These are phyloP conservation scores for Chaetomium strumarium DNA, from an alignment of 2,329 filamentous ascomycete species.

Conservation along the genomic window DNA sequence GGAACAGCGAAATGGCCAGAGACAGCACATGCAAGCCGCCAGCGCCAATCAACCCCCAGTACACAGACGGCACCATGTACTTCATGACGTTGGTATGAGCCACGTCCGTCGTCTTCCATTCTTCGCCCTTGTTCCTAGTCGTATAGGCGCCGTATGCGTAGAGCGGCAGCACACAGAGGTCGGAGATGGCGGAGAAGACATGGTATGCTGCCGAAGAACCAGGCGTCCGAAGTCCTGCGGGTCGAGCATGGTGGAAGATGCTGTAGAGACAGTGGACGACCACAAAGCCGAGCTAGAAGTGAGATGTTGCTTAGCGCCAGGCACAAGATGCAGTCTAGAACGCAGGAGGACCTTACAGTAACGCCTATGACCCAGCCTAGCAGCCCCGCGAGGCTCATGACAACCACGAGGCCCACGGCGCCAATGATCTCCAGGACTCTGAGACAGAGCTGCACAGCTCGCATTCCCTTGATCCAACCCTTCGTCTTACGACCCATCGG, in stretches of 20 bases:
- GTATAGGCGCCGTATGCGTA: slow-evolving; percentile 51
- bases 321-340: neutral
- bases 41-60: slow-evolving; percentile 59
- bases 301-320: slow-evolving; percentile 20
- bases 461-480: slow-evolving; percentile 60
- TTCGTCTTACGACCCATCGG: slow-evolving; percentile 68
- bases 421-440: slow-evolving; percentile 62
- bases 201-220: slow-evolving; percentile 84
- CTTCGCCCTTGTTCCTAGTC: slow-evolving; percentile 39
- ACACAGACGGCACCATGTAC: slow-evolving; percentile 60
- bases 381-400: slow-evolving; percentile 58
- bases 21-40: slow-evolving; percentile 66
- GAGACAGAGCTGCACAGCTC: slow-evolving; percentile 63
- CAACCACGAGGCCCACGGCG: slow-evolving; percentile 68
- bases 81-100: slow-evolving; percentile 45
- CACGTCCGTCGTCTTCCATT: slow-evolving; percentile 65
- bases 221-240: slow-evolving; percentile 64
- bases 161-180: slow-evolving; percentile 51
- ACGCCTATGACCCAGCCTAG: slow-evolving; percentile 72
- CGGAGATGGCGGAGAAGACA: slow-evolving; percentile 70
- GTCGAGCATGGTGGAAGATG: slow-evolving; percentile 71
- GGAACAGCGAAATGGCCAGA: slow-evolving; percentile 64
- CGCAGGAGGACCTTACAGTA: slow-evolving; percentile 49
- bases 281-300: slow-evolving; percentile 64
- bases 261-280: slow-evolving; percentile 68